These are phyloP conservation scores for Suillus sp. DNA, from an alignment of 768 basidiomycete genomes.

Conservation along the genomic window DNA sequence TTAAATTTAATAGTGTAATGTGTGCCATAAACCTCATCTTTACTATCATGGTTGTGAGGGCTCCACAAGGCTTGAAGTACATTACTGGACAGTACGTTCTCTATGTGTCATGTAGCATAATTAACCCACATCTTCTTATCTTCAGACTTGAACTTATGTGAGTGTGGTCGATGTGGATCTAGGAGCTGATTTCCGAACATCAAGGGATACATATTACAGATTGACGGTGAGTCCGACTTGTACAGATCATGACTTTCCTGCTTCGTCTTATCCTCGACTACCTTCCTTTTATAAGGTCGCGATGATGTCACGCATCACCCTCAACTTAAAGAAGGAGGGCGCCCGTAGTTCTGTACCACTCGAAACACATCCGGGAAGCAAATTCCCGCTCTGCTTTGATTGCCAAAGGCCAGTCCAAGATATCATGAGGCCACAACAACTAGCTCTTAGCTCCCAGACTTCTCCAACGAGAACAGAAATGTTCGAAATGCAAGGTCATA, in stretches of 20 bases:
- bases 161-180: not conserved
- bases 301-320: slow-evolving; percentile 71
- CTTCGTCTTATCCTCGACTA: not conserved
- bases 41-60: slow-evolving; percentile 39
- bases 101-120: not conserved
- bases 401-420: not conserved
- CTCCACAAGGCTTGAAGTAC: slow-evolving; percentile 35
- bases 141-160: slow-evolving; percentile 6
- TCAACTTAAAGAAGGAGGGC: slow-evolving; percentile 51
- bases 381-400: not conserved
- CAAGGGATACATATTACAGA: not conserved
- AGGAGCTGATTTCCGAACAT: not conserved
- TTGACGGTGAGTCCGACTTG: not conserved
- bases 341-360: not conserved
- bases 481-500: not conserved
- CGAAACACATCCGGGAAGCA: not conserved
- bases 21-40: slow-evolving; percentile 40
- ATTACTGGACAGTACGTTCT: slow-evolving; percentile 34
- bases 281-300: slow-evolving; percentile 42
- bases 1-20: slow-evolving; percentile 33
- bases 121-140: not conserved
- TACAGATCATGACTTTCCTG: not conserved
- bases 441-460: not conserved
- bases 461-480: not conserved
- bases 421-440: not conserved